Base-by-base conservation (phyloP, 441 rosid genomes). In the Pelargonium citronellum region DNA sequence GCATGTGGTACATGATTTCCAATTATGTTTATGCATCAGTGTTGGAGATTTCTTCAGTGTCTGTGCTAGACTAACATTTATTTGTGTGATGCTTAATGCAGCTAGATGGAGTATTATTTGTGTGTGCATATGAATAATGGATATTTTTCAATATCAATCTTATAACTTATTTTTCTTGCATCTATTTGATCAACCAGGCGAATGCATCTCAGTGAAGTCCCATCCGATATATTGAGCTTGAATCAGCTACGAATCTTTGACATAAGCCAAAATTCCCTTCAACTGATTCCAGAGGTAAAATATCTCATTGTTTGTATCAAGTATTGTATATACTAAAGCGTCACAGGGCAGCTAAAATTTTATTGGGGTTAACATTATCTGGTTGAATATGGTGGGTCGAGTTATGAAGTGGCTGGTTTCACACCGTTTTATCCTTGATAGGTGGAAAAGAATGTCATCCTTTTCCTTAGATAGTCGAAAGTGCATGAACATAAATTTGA, bases 191-290 rank as follows among this genome's bases (percentile, higher is more conserved):
- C 64, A 60, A 60, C 11, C 64, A 94, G 97, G 73, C 91, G 87
- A 61, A 73, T 80, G 78, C 96, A 81, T 79, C 86, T 94, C 58
- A 67, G 46, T 57, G 92, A 88, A 81, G 82, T 88, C 67, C 95
- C 95, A 69, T 77, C 78, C 24, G 95, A 88, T 69, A 76, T 89
- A 78, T 70, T 88, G 83, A 83, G 73, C 80, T 72, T 94, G 76
- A 73, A 71, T 44, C 86, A 85, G 22, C 77, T 94, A 72, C 75
- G 70, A 73, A 85, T 87, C 78, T 92, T 91, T 67, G 88, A 86
- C 85, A 68, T 91, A 90, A 83, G 92, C 80, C 93, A 85, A 77
- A 94, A 91, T 76, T 83, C 85, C 57, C 83, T 94, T 75, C 91
- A 86, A 69, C 81, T 80, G 3, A 80, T 91, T 73, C 88, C 92